phyloP scores from a whole-genome alignment of 805 yeast genomes.

The Teunomyces funiuensis region DNA sequence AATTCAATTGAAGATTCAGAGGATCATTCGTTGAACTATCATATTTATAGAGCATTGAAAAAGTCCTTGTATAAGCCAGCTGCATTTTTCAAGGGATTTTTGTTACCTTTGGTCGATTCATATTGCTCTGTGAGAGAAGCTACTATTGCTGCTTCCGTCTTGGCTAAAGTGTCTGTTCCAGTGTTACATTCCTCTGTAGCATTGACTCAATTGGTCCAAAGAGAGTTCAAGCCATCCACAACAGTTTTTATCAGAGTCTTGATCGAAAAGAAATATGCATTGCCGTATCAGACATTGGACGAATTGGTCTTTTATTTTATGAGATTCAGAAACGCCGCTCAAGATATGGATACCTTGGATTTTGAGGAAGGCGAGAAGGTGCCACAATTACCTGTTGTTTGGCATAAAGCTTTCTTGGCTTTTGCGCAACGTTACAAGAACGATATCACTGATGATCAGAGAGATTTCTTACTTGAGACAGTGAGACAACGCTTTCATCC shows the following conservation, averaged over 20 bases:
- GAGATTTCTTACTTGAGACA: slow-evolving; percentile 90
- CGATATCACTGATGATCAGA: slow-evolving; percentile 97
- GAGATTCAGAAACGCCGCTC: slow-evolving; percentile 73
- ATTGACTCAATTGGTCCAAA: slow-evolving; percentile 70
- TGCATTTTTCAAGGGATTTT: slow-evolving; percentile 94
- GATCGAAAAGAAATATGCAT: slow-evolving; percentile 91
- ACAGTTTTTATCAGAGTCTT: slow-evolving; percentile 87
- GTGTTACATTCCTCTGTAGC: slow-evolving; percentile 97
- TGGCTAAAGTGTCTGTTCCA: slow-evolving; percentile 87
- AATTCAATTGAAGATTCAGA: slow-evolving; percentile 68
- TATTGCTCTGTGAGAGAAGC: slow-evolving; percentile 93
- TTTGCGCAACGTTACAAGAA: slow-evolving; percentile 96
- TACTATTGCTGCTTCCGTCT: slow-evolving; percentile 87
- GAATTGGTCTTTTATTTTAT: slow-evolving; percentile 91
- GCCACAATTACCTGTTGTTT: slow-evolving; percentile 84
- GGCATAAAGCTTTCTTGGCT: slow-evolving; percentile 95
- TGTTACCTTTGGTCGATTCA: slow-evolving; percentile 86
- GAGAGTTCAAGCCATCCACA: slow-evolving; percentile 85
- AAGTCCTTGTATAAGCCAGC: slow-evolving; percentile 95
- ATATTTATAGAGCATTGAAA: slow-evolving; percentile 85
- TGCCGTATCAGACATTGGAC: slow-evolving; percentile 95
- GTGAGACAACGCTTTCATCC: slow-evolving; percentile 86
- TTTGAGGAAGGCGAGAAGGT: slow-evolving; percentile 32
- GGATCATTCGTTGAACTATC: slow-evolving; percentile 83
- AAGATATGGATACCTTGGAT: slow-evolving; percentile 40